These are phyloP conservation scores for Galerina sulciceps DNA, from an alignment of 768 basidiomycete genomes.

Conservation along the genomic window DNA sequence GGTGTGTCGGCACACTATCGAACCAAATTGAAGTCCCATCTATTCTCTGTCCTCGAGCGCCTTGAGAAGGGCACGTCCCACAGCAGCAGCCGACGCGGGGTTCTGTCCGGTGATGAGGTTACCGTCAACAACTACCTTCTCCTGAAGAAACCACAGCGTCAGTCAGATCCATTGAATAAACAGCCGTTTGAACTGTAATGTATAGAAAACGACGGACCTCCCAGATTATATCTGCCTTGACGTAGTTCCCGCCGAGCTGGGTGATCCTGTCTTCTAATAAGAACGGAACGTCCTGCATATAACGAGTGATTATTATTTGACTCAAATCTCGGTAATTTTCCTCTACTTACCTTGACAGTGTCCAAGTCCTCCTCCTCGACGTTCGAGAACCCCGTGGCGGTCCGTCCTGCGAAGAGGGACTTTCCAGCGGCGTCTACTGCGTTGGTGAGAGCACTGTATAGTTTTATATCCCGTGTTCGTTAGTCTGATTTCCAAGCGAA, in stretches of 20 bases:
- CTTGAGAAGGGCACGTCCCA: too few species aligned
- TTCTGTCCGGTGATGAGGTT: too few species aligned
- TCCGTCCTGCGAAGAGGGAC: constrained; percentile 65
- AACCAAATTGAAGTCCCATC: too few species aligned
- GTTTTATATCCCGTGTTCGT: background rate
- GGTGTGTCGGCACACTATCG: too few species aligned
- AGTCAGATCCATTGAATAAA: too few species aligned
- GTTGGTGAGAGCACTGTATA: constrained; percentile 55
- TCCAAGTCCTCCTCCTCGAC: constrained; percentile 59
- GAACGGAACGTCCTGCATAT: constrained; percentile 64
- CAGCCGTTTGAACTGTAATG: too few species aligned
- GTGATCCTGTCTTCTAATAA: constrained; percentile 68
- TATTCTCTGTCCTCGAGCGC: too few species aligned
- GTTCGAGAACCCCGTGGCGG: constrained; percentile 73
- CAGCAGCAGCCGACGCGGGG: too few species aligned
- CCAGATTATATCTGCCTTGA: constrained; percentile 61
- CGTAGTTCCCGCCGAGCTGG: constrained; percentile 67
- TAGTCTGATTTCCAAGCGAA: background rate
- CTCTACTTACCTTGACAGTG: constrained; percentile 43
- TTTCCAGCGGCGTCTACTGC: constrained; percentile 60
- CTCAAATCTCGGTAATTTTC: too few species aligned
- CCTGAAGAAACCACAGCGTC: too few species aligned
- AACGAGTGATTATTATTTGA: too few species aligned
- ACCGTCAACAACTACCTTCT: too few species aligned
- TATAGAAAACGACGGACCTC: constrained; percentile 42